phyloP scores from a whole-genome alignment of 306 rosid species.

The Cicer cuneatum region DNA sequence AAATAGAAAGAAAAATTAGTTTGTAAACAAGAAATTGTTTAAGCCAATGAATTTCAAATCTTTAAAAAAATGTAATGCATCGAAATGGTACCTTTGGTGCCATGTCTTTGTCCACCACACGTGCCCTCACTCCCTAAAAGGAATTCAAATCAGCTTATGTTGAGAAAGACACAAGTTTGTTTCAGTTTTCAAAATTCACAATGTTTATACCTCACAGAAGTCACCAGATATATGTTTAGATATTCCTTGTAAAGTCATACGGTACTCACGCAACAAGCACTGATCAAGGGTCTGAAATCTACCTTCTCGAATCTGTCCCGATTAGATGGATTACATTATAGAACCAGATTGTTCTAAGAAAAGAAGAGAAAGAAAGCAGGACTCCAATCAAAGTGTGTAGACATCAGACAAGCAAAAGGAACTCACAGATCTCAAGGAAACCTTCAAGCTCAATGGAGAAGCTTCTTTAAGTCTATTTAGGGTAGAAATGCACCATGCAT shows the following conservation, averaged over 20 bases:
- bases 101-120: slow-evolving; percentile 80
- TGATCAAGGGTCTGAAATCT: slow-evolving; percentile 86
- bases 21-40: neutral
- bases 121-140: slow-evolving; percentile 82
- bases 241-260: slow-evolving; percentile 74
- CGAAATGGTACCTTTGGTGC: slow-evolving; percentile 72
- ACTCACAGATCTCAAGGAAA: slow-evolving; percentile 90
- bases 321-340: slow-evolving; percentile 25
- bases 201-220: slow-evolving; percentile 73
- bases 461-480: slow-evolving; percentile 75
- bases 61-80: neutral
- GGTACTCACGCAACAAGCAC: slow-evolving; percentile 83
- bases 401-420: slow-evolving; percentile 23
- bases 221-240: slow-evolving; percentile 68
- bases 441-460: slow-evolving; percentile 92
- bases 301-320: slow-evolving; percentile 78
- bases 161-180: neutral
- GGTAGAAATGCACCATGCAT: slow-evolving; percentile 79
- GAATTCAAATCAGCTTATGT: slow-evolving; percentile 41
- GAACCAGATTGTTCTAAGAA: neutral
- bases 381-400: slow-evolving; percentile 12
- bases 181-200: neutral
- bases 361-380: slow-evolving; percentile 13
- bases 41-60: neutral
- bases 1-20: neutral